Conservation (phyloP, 352 stramenopile species). For the Phytophthora capsici region DNA sequence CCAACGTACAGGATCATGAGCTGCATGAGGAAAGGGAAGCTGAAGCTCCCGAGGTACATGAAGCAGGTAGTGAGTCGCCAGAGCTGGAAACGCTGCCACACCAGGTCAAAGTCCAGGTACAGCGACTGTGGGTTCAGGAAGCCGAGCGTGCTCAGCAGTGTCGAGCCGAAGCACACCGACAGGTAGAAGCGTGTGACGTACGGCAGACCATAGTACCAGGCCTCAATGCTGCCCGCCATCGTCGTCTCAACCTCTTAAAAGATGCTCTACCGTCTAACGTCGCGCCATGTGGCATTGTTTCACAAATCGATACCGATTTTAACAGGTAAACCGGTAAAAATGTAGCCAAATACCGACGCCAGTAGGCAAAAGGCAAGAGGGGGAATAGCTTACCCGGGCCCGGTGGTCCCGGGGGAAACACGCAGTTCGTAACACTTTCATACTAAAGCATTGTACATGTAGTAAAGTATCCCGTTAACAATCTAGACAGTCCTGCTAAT, state of each 20-base stretch:
- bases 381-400: too few relatives aligned
- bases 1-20: constrained; percentile 91
- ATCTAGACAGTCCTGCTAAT: too few relatives aligned
- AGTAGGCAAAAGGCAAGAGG: neutral
- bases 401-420: too few relatives aligned
- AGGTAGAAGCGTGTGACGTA: constrained; percentile 90
- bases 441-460: too few relatives aligned
- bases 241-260: too few relatives aligned
- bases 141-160: constrained; percentile 76
- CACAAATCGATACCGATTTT: neutral
- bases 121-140: constrained; percentile 84
- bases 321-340: constrained; percentile 1
- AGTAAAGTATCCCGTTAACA: too few relatives aligned
- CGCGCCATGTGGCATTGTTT: constrained; percentile 8
- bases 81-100: constrained; percentile 89
- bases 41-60: constrained; percentile 89
- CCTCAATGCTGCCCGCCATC: constrained; percentile 82
- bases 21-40: constrained; percentile 91
- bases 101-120: constrained; percentile 87
- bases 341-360: constrained; percentile 8
- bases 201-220: constrained; percentile 86
- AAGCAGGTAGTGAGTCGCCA: constrained; percentile 91
- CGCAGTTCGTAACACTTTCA: too few relatives aligned
- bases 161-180: constrained; percentile 84
- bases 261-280: neutral